A percentile compares a stretch with the other conserved stretches of the same genome.
These are phyloP conservation scores for Kluyveromyces marxianus DNA, from an alignment of 1,139 yeast genomes.

Conservation along the genomic window DNA sequence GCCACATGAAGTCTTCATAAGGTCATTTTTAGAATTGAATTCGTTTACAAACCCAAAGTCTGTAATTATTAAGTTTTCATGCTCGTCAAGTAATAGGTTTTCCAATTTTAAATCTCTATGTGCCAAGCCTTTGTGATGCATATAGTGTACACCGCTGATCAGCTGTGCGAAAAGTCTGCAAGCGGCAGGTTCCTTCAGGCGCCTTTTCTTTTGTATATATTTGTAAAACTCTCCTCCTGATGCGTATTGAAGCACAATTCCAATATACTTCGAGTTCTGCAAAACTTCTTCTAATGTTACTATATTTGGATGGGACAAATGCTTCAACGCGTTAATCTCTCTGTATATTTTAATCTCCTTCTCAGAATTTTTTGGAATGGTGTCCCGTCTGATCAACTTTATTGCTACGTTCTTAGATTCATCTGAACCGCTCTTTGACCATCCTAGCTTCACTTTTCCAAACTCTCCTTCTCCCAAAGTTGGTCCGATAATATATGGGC, in stretches of 20 bases:
- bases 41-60: conserved; percentile 91
- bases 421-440: conserved; percentile 42
- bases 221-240: conserved; percentile 97
- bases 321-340: conserved; percentile 84
- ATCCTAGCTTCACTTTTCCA: conserved; percentile 95
- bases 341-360: conserved; percentile 84
- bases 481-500: conserved; percentile 81
- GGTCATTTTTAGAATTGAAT: conserved; percentile 58
- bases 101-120: conserved; percentile 73
- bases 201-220: conserved; percentile 79
- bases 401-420: conserved; percentile 84
- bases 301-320: conserved; percentile 86
- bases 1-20: conserved; percentile 95
- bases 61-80: conserved; percentile 63
- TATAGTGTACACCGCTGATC: conserved; percentile 86
- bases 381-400: conserved; percentile 79
- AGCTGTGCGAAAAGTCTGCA: conserved; percentile 86
- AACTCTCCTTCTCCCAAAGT: conserved; percentile 98
- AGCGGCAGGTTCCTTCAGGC: conserved; percentile 78
- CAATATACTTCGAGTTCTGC: conserved; percentile 90
- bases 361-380: conserved; percentile 75
- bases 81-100: conserved; percentile 57
- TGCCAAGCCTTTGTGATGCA: conserved; percentile 59
- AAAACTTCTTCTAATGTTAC: conserved; percentile 87
- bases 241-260: conserved; percentile 92